Base-by-base conservation (phyloP, 2,329 filamentous ascomycete genomes). In the Trichoderma aggressivum region DNA sequence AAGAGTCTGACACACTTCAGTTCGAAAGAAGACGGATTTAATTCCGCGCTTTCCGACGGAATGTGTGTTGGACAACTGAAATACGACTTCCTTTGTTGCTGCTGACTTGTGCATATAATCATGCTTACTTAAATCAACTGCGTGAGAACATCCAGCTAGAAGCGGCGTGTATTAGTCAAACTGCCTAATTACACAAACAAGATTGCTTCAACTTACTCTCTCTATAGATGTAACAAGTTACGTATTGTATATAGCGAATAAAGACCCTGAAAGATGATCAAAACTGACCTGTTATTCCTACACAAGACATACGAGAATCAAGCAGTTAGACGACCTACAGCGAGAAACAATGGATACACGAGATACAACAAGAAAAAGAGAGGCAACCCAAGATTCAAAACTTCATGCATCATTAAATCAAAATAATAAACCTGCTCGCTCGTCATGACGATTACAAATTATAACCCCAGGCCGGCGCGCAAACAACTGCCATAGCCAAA, bases 401-500 rank as follows among this genome's bases (percentile, higher is more conserved):
- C 11, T 34, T 39, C 66, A 53, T 68, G 26, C 32, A 50, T 36
- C 21, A n/a, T 53, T 53, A 50, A 61, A 28, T 32, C n/a, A 55
- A 71, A 71, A 66, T 50, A 56, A n/a, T 65, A 62, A 32, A 32
- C 58, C 43, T 67, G 63, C 66, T 62, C 70, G 55, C 70, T 67
- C 58, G 28, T 34, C 50, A 63, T 68, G 47, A 71, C 26, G 21
- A 71, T 71, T 71, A 71, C 34, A 71, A 72, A 72, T 70, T 72
- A 70, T 55, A 70, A 50, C 50, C 36, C 39, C 65, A 50, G 50
- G 58, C 66, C 55, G 59, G 56, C 70, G 60, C 56, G 39, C 59
- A 72, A 64, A 62, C 66, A 32, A 47, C 47, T 59, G 59, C 70
- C 66, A 62, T 72, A 72, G 70, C 70, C 70, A 72, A 72, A 72